Evolutionary conservation across 2,329 filamentous ascomycete species (phyloP).

Genomic region (Dactylonectria estremocensis): DNA sequence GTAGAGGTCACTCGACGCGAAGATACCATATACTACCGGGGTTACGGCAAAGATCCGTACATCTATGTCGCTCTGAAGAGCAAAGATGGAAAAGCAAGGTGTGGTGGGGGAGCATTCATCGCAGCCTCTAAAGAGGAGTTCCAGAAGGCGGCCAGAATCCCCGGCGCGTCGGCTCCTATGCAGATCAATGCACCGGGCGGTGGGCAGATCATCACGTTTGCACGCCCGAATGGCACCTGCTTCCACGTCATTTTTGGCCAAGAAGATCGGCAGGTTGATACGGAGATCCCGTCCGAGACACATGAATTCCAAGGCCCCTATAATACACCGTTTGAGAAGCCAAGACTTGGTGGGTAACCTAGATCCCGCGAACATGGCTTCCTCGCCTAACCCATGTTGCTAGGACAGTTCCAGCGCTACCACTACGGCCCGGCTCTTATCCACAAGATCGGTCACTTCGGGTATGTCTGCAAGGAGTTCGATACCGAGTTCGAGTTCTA

Average conservation of each 20-base stretch:
- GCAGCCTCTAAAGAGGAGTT: neutral
- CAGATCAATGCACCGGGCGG: neutral
- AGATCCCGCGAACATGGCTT: too few relatives aligned
- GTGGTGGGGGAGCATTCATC: neutral
- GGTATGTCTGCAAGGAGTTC: slow-evolving; percentile 30
- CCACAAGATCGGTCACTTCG: slow-evolving; percentile 26
- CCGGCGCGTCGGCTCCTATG: neutral
- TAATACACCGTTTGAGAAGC: neutral
- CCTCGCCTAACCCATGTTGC: too few relatives aligned
- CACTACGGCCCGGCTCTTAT: neutral
- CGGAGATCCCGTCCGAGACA: too few relatives aligned
- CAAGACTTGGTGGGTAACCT: neutral
- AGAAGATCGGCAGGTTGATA: neutral
- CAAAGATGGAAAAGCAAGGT: neutral
- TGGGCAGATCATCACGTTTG: slow-evolving; percentile 4
- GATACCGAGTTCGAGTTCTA: slow-evolving; percentile 59
- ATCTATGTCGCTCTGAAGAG: neutral
- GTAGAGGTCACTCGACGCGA: neutral
- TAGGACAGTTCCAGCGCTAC: neutral
- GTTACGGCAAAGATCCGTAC: slow-evolving; percentile 2
- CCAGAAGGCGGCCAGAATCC: neutral
- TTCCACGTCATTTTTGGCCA: slow-evolving; percentile 6
- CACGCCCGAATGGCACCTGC: neutral
- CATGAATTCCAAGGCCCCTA: neutral
- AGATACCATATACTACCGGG: slow-evolving; percentile 6